Evolutionary conservation across 495 filamentous ascomycete genomes (phyloP).

Genomic region (Podospora pseudoanserina): DNA sequence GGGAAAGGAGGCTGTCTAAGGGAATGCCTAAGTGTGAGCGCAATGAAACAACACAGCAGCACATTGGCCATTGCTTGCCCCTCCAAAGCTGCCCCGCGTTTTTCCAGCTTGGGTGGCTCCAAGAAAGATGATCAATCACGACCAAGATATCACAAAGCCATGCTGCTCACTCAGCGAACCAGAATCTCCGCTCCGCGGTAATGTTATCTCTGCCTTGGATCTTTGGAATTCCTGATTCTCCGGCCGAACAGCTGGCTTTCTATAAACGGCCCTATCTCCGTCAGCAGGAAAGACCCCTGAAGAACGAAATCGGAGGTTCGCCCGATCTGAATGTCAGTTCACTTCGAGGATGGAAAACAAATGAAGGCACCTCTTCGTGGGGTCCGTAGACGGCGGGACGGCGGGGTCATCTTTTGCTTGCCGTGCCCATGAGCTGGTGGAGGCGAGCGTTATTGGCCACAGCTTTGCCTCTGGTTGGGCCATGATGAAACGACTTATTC

Average conservation of each 20-base stretch:
- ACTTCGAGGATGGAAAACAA: background rate
- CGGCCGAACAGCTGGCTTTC: background rate
- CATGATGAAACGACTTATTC: conserved; percentile 8
- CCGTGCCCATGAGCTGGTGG: conserved; percentile 5
- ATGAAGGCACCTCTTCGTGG: background rate
- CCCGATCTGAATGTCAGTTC: background rate
- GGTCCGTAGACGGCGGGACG: background rate
- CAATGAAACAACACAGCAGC: background rate
- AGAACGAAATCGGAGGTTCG: conserved; percentile 9
- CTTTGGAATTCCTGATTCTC: background rate
- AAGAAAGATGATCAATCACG: background rate
- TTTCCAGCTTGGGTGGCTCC: background rate
- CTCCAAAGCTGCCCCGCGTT: background rate
- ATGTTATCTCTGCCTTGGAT: background rate
- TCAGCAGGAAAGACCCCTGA: background rate
- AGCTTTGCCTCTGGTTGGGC: conserved; percentile 9
- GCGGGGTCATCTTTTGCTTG: conserved; percentile 4
- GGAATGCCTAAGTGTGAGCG: background rate
- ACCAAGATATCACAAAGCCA: conserved; percentile 4
- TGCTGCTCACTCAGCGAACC: conserved; percentile 9
- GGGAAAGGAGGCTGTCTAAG: background rate
- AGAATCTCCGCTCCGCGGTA: conserved; percentile 13
- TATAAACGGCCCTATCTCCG: background rate
- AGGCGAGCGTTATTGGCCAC: conserved; percentile 14
- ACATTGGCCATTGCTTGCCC: background rate